phyloP scores from a whole-genome alignment of 305 asterid genomes.

The Fraxinus greggii region DNA sequence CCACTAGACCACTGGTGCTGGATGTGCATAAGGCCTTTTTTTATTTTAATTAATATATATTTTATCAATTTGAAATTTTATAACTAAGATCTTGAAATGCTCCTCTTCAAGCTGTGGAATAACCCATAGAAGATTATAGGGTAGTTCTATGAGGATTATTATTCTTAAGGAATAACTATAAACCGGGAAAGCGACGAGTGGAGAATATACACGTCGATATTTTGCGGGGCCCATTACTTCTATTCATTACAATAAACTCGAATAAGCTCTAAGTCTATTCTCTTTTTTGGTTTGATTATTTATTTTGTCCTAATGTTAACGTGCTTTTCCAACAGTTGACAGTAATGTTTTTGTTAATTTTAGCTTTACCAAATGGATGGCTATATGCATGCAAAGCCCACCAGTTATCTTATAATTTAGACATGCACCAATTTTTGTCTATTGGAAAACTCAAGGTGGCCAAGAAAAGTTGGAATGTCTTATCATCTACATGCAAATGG shows the following conservation, averaged over 20 bases:
- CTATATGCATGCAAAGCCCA: neutral
- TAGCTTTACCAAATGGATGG: neutral
- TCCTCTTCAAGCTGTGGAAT: too few species aligned
- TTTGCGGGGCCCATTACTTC: neutral
- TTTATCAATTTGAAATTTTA: too few species aligned
- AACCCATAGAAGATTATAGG: too few species aligned
- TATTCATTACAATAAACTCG: neutral
- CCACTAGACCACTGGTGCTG: slow-evolving; percentile 86
- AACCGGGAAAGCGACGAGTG: too few species aligned
- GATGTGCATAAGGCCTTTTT: too few species aligned
- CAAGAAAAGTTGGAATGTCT: neutral
- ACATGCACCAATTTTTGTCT: neutral
- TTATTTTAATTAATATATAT: too few species aligned
- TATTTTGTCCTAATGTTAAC: too few species aligned
- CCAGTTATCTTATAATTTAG: neutral
- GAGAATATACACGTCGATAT: neutral
- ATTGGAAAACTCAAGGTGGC: neutral
- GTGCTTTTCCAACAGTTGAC: neutral
- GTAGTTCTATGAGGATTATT: too few species aligned
- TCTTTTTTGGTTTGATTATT: neutral
- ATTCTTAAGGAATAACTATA: too few species aligned
- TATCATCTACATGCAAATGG: neutral
- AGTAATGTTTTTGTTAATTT: too few species aligned
- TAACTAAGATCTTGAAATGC: too few species aligned
- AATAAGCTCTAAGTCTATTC: neutral